Evolutionary conservation across 495 filamentous ascomycete species (phyloP).

Genomic region (Penicillium silybi): DNA sequence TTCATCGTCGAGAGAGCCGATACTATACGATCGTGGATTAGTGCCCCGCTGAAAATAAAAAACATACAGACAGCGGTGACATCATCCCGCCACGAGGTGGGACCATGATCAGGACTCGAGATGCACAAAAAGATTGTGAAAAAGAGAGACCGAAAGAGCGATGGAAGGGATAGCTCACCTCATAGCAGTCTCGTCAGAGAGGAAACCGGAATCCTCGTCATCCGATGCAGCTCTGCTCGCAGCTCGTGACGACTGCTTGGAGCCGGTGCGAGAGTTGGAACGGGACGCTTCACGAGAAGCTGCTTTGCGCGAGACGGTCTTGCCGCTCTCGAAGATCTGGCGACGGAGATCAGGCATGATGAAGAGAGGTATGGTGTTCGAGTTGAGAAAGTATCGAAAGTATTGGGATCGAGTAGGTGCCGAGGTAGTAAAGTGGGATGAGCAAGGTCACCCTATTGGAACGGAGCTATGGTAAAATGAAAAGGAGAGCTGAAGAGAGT

Average conservation of each 20-base stretch:
- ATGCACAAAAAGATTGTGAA: slow-evolving; percentile 14
- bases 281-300: slow-evolving; percentile 66
- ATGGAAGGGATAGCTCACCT: slow-evolving; percentile 47
- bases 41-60: background rate
- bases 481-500: slow-evolving; percentile 12
- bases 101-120: slow-evolving; percentile 12
- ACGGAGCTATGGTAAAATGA: slow-evolving; percentile 21
- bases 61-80: slow-evolving; percentile 22
- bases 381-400: background rate
- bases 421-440: background rate
- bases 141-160: background rate
- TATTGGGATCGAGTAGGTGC: background rate
- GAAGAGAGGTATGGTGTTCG: slow-evolving; percentile 8
- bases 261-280: slow-evolving; percentile 57
- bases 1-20: slow-evolving; percentile 57
- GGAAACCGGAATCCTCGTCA: slow-evolving; percentile 66
- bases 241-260: slow-evolving; percentile 55
- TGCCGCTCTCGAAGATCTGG: slow-evolving; percentile 76
- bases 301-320: slow-evolving; percentile 90
- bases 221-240: slow-evolving; percentile 62
- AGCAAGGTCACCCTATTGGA: slow-evolving; percentile 26
- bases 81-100: slow-evolving; percentile 37
- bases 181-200: slow-evolving; percentile 66
- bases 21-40: slow-evolving; percentile 17
- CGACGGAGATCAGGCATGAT: slow-evolving; percentile 62